These are phyloP conservation scores for Cercospora zeae-maydis DNA, from an alignment of 2,329 filamentous ascomycete genomes.

Conservation along the genomic window DNA sequence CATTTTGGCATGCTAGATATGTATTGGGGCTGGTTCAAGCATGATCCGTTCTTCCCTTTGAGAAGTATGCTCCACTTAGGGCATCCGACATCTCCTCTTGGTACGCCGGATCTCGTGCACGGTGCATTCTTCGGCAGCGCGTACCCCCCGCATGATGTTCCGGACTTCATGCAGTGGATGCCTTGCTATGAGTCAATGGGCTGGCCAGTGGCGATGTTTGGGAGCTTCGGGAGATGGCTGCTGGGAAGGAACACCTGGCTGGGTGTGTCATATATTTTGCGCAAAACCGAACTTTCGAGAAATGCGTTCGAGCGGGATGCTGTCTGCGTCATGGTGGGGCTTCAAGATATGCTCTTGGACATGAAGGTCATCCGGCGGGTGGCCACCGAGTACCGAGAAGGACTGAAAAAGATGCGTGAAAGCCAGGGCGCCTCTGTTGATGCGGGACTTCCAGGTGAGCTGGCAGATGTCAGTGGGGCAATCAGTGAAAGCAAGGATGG, in stretches of 20 bases:
- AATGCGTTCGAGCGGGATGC: slow-evolving; percentile 16
- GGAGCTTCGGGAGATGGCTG: slow-evolving; percentile 39
- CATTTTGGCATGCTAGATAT: slow-evolving; percentile 35
- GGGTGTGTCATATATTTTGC: slow-evolving; percentile 41
- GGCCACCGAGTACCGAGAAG: neutral
- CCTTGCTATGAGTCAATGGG: slow-evolving; percentile 52
- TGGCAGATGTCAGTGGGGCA: slow-evolving; percentile 35
- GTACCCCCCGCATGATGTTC: slow-evolving; percentile 43
- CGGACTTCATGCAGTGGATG: slow-evolving; percentile 35
- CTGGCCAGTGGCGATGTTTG: slow-evolving; percentile 52
- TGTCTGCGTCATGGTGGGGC: slow-evolving; percentile 44
- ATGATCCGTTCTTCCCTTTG: slow-evolving; percentile 50
- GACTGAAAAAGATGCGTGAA: neutral
- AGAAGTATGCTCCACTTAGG: slow-evolving; percentile 47
- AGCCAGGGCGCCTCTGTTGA: neutral
- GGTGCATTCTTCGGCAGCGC: slow-evolving; percentile 52
- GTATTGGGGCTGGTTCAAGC: slow-evolving; percentile 46
- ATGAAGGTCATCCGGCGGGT: neutral
- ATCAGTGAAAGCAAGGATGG: neutral
- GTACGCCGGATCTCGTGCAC: slow-evolving; percentile 49
- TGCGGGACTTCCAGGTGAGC: neutral
- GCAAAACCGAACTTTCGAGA: slow-evolving; percentile 34
- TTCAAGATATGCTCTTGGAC: slow-evolving; percentile 45
- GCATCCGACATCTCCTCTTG: slow-evolving; percentile 53
- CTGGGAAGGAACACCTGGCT: slow-evolving; percentile 11